Evolutionary conservation across 805 yeast species (phyloP), one percentile per base, ranked within the genome.

Genomic region (Sungouiozyma intestinalis): DNA sequence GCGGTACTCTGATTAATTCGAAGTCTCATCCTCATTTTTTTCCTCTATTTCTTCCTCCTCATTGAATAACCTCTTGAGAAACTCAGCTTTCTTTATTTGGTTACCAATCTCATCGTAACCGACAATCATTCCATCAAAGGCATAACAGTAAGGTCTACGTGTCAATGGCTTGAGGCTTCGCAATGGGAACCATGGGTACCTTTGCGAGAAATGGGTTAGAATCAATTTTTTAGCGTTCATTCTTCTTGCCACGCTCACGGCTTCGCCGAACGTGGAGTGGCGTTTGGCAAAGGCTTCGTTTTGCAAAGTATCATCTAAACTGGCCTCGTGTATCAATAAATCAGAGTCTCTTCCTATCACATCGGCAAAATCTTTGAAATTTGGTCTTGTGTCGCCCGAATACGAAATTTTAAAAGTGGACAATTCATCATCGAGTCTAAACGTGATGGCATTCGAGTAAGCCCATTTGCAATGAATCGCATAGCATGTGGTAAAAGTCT

Each of bases 371-470:
- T 54, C 58, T 39, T 58, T 63, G 3, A 64, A 54, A 48, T 77
- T 79, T 0, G 98, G 98, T 52, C 97, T 74, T 0, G 97, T 85
- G 57, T 92, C 99, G 11, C 98, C 98, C 2, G 96, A 86, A 58
- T 85, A 92, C 1, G 96, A 81, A 1, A 88, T 68, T 50, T 76
- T 81, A 66, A 86, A 86, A 15, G 60, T 63, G 7, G 48, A 45
- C 6, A 49, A 42, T 2, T 45, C 48, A 1, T 45, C 31, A 8
- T 50, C 52, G 27, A 67, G 52, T 7, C 60, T 61, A 42, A 81
- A 73, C 2, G 70, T 57, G 9, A 88, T 67, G 0, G 76, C 59
- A 35, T 79, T 73, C 15, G 83, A 76, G 58, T 87, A 90, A 0
- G 97, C 76, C 76, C 80, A 76, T 18, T 75, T 76, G 60, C 97